A percentile compares a stretch with the other conserved stretches of the same genome.
phyloP scores from a whole-genome alignment of 2,329 filamentous ascomycete species.

The Penicillium sp. region DNA sequence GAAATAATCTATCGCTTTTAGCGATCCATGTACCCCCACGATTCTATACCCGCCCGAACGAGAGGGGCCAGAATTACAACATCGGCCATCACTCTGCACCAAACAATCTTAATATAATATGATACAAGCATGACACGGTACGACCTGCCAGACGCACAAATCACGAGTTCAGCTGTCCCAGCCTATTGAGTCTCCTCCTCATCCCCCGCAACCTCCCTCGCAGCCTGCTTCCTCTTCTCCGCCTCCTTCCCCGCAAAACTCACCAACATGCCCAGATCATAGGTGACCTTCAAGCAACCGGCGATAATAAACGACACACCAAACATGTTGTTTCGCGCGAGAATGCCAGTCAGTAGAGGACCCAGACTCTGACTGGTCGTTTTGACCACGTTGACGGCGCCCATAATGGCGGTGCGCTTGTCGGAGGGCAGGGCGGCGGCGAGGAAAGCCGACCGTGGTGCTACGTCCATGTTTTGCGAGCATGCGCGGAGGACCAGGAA shows the following conservation, averaged over 20 bases:
- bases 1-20: neutral
- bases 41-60: neutral
- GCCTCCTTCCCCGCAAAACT: constrained; percentile 46
- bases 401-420: constrained; percentile 73
- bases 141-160: too few relatives aligned
- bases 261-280: constrained; percentile 60
- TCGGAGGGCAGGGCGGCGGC: constrained; percentile 63
- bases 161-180: neutral
- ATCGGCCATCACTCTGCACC: neutral
- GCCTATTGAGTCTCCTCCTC: constrained; percentile 17
- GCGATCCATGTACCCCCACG: neutral
- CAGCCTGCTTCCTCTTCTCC: constrained; percentile 14
- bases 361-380: constrained; percentile 64
- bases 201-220: constrained; percentile 13
- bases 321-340: constrained; percentile 59
- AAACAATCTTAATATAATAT: neutral
- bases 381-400: constrained; percentile 68
- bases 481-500: constrained; percentile 65
- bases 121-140: neutral
- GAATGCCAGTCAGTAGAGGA: constrained; percentile 63
- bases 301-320: constrained; percentile 66
- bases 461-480: constrained; percentile 69
- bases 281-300: constrained; percentile 61
- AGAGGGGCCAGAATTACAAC: neutral
- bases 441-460: constrained; percentile 69